These are phyloP conservation scores for Diutina sp. DNA, from an alignment of 1,139 yeast genomes.

Conservation along the genomic window DNA sequence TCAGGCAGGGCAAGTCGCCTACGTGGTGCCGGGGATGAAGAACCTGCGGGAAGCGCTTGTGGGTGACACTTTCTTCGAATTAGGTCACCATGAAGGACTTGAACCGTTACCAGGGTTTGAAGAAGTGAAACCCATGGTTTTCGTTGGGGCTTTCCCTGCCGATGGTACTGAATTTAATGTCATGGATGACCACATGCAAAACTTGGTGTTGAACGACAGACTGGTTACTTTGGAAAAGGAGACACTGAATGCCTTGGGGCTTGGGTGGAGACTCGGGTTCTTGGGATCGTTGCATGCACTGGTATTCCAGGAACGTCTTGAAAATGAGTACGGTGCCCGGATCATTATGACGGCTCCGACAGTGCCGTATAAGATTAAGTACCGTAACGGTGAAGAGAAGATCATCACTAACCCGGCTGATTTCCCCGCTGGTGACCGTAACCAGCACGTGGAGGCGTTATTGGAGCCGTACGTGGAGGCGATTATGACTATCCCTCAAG, in stretches of 20 bases:
- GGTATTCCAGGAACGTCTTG: constrained; percentile 82
- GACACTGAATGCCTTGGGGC: constrained; percentile 88
- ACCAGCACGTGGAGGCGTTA: constrained; percentile 34
- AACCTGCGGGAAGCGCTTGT: constrained; percentile 75
- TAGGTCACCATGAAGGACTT: constrained; percentile 46
- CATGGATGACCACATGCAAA: constrained; percentile 82
- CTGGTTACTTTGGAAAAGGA: constrained; percentile 84
- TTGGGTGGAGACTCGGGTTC: constrained; percentile 96
- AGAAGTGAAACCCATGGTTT: constrained; percentile 96
- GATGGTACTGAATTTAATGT: constrained; percentile 86
- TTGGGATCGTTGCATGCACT: constrained; percentile 91
- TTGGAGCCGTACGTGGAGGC: constrained; percentile 91
- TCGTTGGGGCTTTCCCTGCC: constrained; percentile 96
- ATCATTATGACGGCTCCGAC: constrained; percentile 92
- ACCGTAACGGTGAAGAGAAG: constrained; percentile 48
- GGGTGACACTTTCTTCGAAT: constrained; percentile 79
- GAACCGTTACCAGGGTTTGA: constrained; percentile 90
- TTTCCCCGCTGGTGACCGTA: constrained; percentile 52
- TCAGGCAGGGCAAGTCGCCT: constrained; percentile 89
- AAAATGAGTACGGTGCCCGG: constrained; percentile 88
- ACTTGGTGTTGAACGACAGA: constrained; percentile 80
- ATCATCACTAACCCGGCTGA: constrained; percentile 83
- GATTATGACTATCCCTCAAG: constrained; percentile 82
- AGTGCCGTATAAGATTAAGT: constrained; percentile 74
- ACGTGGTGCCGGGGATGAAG: constrained; percentile 87